Evolutionary conservation across 495 filamentous ascomycete species (phyloP), one percentile per base, ranked within the genome.

Genomic region (Gamarada debralockiae): DNA sequence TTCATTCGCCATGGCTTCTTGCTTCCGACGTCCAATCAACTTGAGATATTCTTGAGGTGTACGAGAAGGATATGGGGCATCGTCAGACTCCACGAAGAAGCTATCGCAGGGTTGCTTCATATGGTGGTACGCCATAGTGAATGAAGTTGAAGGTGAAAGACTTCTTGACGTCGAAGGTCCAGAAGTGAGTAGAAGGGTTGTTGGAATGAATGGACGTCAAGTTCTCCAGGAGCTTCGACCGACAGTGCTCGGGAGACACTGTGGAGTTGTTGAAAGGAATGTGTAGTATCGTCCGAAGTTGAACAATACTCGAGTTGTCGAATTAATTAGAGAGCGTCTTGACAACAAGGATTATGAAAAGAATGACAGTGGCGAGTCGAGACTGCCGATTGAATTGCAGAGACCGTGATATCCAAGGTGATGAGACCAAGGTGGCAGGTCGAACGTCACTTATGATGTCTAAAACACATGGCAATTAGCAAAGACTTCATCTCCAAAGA

Each of bases 61-160:
- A 21, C 72, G 73, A 46, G 69, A 68, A 12, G 49, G 57, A 55
- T 53, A 71, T 29, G n/a, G n/a, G 60, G 55, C 37, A 55, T 92
- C 85, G 59, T 89, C 81, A 47, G 79, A 79, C 68, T 97, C 93
- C 56, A 95, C 85, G 67, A 98, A 97, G 72, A 85, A 97, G 61
- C 79, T 87, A 48, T 88, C 83, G 63, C 86, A 89, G 34, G 71
- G 76, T 64, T 78, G 78, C 64, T 67, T 75, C 27, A 5, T 29
- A n/a, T 71, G 70, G 50, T 80, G 72, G 73, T 80, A 87, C 56
- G 86, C 88, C 92, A 96, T 97, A 65, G 66, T 85, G 79, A 70
- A 29, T 29, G n/a, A n/a, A 57, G 49, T 49, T 43, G 50, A 52
- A 55, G 42, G 25, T 38, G n/a, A 15, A 33, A 49, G 24, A 29